phyloP scores from a whole-genome alignment of 306 rosid species.

The Vicia faba region DNA sequence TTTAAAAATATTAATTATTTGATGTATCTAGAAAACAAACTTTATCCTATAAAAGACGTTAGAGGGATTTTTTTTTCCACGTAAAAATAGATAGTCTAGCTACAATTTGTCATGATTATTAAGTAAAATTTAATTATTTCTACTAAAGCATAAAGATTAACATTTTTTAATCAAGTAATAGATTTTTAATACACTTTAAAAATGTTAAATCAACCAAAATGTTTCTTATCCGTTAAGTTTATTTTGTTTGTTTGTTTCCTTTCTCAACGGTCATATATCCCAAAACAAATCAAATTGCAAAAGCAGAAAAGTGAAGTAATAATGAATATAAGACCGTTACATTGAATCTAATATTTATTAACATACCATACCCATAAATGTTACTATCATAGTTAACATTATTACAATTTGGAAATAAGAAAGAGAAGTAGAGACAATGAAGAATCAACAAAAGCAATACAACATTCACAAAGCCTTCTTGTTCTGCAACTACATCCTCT shows the following conservation, averaged over 20 bases:
- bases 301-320: neutral
- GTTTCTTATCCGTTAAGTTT: neutral
- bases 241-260: neutral
- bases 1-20: too few relatives aligned
- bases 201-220: neutral
- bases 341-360: neutral
- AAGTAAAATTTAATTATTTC: too few relatives aligned
- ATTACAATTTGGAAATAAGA: neutral
- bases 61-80: too few relatives aligned
- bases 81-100: too few relatives aligned
- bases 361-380: neutral
- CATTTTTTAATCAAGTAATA: neutral
- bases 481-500: constrained; percentile 76
- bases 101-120: too few relatives aligned
- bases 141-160: too few relatives aligned
- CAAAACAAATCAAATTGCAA: neutral
- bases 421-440: neutral
- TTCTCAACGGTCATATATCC: neutral
- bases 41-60: too few relatives aligned
- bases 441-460: constrained; percentile 29
- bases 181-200: neutral
- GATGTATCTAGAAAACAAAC: too few relatives aligned
- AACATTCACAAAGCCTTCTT: constrained; percentile 70
- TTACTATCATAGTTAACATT: neutral
- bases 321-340: neutral